These are phyloP conservation scores for Calvatia gigantea DNA, from an alignment of 768 basidiomycete species.

Conservation along the genomic window DNA sequence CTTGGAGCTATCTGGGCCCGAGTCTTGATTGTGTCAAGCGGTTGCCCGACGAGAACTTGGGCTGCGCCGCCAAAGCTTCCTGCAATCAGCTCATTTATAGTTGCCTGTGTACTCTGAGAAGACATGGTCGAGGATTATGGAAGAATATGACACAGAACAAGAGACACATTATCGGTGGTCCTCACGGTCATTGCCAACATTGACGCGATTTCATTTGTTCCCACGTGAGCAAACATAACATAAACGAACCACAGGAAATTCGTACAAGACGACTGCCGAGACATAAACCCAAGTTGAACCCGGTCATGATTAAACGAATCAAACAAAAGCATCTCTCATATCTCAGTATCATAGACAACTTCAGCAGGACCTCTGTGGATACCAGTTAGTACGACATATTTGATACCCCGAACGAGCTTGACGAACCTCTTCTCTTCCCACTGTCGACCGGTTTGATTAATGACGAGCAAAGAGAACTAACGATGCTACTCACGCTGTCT, in stretches of 20 bases:
- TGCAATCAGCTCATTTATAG: slow-evolving; percentile 79
- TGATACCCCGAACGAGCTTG: background rate
- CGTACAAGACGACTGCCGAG: background rate
- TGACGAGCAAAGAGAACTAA: background rate
- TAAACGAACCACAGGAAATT: background rate
- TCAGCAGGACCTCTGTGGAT: slow-evolving; percentile 31
- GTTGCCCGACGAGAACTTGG: slow-evolving; percentile 94
- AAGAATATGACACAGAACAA: background rate
- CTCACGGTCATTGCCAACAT: slow-evolving; percentile 15
- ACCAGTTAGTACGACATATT: background rate
- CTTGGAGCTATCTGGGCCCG: slow-evolving; percentile 85
- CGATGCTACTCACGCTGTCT: slow-evolving; percentile 34
- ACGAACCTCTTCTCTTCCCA: slow-evolving; percentile 33
- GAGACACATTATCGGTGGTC: slow-evolving; percentile 6
- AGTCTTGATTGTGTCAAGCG: slow-evolving; percentile 85
- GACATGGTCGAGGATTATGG: slow-evolving; percentile 9
- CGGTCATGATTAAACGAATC: background rate
- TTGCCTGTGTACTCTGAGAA: slow-evolving; percentile 37
- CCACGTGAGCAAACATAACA: background rate
- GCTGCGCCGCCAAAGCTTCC: slow-evolving; percentile 92
- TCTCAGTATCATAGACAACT: slow-evolving; percentile 27
- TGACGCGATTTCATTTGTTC: slow-evolving; percentile 21
- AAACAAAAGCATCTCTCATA: background rate
- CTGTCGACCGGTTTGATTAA: slow-evolving; percentile 17
- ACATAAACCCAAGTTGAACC: background rate